Evolutionary conservation across 2,329 filamentous ascomycete genomes (phyloP).

Genomic region (Colletotrichum shisoi): DNA sequence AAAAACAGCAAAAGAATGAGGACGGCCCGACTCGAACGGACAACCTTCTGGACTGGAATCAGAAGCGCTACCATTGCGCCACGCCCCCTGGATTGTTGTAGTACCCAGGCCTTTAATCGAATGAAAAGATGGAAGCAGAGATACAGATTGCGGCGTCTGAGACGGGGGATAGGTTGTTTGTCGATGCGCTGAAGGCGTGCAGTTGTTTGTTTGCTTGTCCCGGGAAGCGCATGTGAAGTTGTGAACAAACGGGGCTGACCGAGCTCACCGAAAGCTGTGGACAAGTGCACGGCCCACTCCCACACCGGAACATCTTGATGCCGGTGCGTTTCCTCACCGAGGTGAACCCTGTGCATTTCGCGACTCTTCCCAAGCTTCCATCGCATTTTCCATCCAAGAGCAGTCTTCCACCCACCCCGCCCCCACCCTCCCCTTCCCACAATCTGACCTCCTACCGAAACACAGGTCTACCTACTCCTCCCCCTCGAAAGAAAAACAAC

Average conservation of each 20-base stretch:
- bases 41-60: conserved; percentile 39
- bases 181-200: too few relatives aligned
- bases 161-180: not conserved
- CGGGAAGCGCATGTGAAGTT: not conserved
- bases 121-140: not conserved
- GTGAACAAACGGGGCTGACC: not conserved
- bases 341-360: conserved; percentile 18
- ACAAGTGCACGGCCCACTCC: not conserved
- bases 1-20: conserved; percentile 11
- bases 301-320: conserved; percentile 10
- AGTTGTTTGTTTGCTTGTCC: not conserved
- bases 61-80: conserved; percentile 38
- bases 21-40: conserved; percentile 35
- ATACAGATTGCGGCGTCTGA: not conserved
- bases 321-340: conserved; percentile 22
- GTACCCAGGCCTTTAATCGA: not conserved
- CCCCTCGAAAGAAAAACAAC: too few relatives aligned
- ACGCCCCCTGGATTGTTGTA: conserved; percentile 15
- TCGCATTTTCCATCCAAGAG: not conserved
- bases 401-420: not conserved
- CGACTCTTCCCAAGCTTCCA: not conserved
- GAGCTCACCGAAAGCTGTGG: not conserved
- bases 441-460: not conserved
- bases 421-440: not conserved
- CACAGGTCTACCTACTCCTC: not conserved